Evolutionary conservation across 805 yeast genomes (phyloP).

Genomic region (Starmerella sirachaensis): DNA sequence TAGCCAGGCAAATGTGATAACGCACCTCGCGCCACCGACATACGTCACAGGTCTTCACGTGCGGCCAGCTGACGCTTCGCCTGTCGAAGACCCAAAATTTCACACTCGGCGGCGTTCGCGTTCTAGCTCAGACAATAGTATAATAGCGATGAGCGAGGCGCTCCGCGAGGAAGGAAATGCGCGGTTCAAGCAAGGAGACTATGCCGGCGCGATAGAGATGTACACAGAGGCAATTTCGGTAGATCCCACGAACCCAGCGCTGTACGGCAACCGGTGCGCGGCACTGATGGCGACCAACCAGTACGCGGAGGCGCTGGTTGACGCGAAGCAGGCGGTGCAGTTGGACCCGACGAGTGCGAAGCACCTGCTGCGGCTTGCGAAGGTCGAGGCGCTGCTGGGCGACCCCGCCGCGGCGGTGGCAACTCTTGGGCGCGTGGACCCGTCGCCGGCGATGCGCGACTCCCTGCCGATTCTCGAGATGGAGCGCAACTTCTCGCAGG

Average conservation of each 20-base stretch:
- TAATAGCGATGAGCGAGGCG: constrained; percentile 17
- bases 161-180: constrained; percentile 31
- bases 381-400: constrained; percentile 29
- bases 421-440: constrained; percentile 21
- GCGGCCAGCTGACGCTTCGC: too few relatives aligned
- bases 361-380: constrained; percentile 29
- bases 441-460: constrained; percentile 20
- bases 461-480: constrained; percentile 28
- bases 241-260: constrained; percentile 29
- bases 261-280: constrained; percentile 32
- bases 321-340: constrained; percentile 25
- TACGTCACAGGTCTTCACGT: too few relatives aligned
- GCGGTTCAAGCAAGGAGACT: constrained; percentile 29
- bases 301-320: constrained; percentile 28
- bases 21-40: too few relatives aligned
- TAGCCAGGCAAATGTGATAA: too few relatives aligned
- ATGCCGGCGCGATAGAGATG: constrained; percentile 24
- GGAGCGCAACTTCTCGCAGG: constrained; percentile 29
- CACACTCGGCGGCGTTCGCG: too few relatives aligned
- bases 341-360: constrained; percentile 28
- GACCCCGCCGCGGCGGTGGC: constrained; percentile 28
- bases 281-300: constrained; percentile 29
- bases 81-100: too few relatives aligned
- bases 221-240: constrained; percentile 29
- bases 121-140: too few relatives aligned